A percentile compares a stretch with the other conserved stretches of the same genome.
phyloP scores from a whole-genome alignment of 176 grass and related monocot genomes.

The Urochloa ruziziensis region DNA sequence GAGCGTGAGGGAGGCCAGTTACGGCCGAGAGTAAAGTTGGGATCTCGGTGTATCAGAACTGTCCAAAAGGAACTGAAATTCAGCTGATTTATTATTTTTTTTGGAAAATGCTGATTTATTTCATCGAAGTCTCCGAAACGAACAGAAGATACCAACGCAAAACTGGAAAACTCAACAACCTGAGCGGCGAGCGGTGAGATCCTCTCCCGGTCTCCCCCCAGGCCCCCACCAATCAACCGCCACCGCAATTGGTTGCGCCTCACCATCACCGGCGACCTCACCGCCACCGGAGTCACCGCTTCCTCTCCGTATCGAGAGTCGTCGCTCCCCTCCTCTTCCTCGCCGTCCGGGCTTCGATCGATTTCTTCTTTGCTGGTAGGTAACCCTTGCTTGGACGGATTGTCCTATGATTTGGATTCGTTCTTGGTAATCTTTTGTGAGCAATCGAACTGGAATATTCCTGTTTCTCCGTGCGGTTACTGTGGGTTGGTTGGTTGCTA shows the following conservation, averaged over 20 bases:
- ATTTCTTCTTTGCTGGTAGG: neutral
- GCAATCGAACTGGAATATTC: neutral
- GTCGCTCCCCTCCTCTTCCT: neutral
- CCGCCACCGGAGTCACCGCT: neutral
- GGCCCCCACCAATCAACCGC: neutral
- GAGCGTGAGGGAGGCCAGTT: too few relatives aligned
- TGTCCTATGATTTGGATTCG: too few relatives aligned
- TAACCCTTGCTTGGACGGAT: neutral
- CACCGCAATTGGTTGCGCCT: neutral
- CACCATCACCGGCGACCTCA: neutral
- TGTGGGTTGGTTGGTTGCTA: neutral
- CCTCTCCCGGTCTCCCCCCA: too few relatives aligned
- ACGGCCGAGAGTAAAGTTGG: too few relatives aligned
- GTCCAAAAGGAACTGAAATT: too few relatives aligned
- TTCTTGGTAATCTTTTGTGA: neutral
- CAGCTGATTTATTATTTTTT: too few relatives aligned
- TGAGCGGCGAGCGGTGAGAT: too few relatives aligned
- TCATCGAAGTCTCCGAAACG: too few relatives aligned
- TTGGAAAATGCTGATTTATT: too few relatives aligned
- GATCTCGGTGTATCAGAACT: too few relatives aligned
- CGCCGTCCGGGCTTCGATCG: neutral
- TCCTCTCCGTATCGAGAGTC: too few relatives aligned
- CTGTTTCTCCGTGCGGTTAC: neutral
- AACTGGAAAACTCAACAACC: neutral
- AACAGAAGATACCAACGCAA: too few relatives aligned